A percentile compares a stretch with the other conserved stretches of the same genome.
Evolutionary conservation across 805 yeast genomes (phyloP).

Genomic region (Ogataea wickerhamii): DNA sequence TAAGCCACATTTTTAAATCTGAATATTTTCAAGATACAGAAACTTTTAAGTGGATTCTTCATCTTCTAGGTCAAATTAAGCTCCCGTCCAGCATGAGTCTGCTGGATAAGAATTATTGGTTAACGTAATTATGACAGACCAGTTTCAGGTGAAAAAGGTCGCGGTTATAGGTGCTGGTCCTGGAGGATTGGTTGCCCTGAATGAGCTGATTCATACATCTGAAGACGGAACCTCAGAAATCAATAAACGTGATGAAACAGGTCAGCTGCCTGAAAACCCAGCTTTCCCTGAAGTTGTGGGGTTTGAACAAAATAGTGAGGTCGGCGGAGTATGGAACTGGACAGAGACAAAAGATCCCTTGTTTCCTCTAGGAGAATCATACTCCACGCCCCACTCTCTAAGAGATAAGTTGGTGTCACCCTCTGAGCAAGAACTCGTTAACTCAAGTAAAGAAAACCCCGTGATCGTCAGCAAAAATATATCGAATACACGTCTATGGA

Average conservation of each 20-base stretch:
- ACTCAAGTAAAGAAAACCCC: too few relatives aligned
- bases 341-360: constrained; percentile 18
- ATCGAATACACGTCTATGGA: constrained; percentile 27
- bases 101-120: too few relatives aligned
- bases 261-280: constrained; percentile 15
- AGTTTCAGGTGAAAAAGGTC: too few relatives aligned
- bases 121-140: too few relatives aligned
- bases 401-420: too few relatives aligned
- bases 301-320: constrained; percentile 34
- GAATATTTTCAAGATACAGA: too few relatives aligned
- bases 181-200: constrained; percentile 9
- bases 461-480: constrained; percentile 11
- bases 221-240: constrained; percentile 28
- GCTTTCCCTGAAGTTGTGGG: constrained; percentile 33
- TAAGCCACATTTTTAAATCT: too few relatives aligned
- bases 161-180: constrained; percentile 11
- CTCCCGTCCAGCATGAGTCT: too few relatives aligned
- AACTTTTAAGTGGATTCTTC: too few relatives aligned
- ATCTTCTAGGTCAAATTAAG: too few relatives aligned
- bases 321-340: constrained; percentile 39
- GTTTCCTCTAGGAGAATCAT: constrained; percentile 17
- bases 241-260: not conserved
- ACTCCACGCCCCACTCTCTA: too few relatives aligned
- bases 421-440: too few relatives aligned
- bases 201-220: constrained; percentile 22